Evolutionary conservation across 2,329 filamentous ascomycete genomes (phyloP).

Genomic region (Eurotiales sp.): DNA sequence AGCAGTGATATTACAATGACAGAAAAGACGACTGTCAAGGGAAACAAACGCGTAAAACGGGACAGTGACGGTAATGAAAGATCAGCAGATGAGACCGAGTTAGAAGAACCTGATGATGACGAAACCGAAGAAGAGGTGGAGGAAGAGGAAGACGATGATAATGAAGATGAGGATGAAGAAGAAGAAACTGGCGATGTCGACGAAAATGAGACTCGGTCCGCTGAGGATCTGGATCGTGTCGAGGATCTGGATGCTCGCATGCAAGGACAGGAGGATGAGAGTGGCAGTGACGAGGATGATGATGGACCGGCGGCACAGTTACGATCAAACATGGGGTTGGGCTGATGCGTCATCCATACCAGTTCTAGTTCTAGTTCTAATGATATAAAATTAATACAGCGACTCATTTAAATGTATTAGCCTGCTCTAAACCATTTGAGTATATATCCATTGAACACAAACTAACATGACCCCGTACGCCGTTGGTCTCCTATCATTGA

Average conservation of each 20-base stretch:
- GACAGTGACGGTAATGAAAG: constrained; percentile 25
- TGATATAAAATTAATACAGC: not conserved
- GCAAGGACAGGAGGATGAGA: constrained; percentile 9
- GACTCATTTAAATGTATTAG: not conserved
- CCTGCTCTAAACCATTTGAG: not conserved
- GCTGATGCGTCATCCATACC: constrained; percentile 9
- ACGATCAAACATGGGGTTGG: constrained; percentile 15
- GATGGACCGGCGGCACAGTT: constrained; percentile 17
- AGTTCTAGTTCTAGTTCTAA: too few relatives aligned
- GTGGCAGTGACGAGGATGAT: constrained; percentile 16
- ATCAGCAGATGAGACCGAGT: constrained; percentile 20
- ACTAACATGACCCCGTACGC: constrained; percentile 3
- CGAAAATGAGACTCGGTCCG: constrained; percentile 20
- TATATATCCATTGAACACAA: constrained; percentile 7
- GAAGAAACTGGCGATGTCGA: constrained; percentile 21
- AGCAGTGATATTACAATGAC: constrained; percentile 21
- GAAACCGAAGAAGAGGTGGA: constrained; percentile 16
- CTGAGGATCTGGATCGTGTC: constrained; percentile 36
- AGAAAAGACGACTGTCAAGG: constrained; percentile 15
- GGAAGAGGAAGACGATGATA: constrained; percentile 7
- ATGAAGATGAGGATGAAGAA: constrained; percentile 20
- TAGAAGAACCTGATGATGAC: constrained; percentile 20
- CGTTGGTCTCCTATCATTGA: not conserved
- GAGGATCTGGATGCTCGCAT: constrained; percentile 33
- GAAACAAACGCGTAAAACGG: constrained; percentile 14